Percentiles rank a stretch among this genome's conserved stretches.
phyloP scores from a whole-genome alignment of 169 alveolate genomes.

The Plasmodium berghei region DNA sequence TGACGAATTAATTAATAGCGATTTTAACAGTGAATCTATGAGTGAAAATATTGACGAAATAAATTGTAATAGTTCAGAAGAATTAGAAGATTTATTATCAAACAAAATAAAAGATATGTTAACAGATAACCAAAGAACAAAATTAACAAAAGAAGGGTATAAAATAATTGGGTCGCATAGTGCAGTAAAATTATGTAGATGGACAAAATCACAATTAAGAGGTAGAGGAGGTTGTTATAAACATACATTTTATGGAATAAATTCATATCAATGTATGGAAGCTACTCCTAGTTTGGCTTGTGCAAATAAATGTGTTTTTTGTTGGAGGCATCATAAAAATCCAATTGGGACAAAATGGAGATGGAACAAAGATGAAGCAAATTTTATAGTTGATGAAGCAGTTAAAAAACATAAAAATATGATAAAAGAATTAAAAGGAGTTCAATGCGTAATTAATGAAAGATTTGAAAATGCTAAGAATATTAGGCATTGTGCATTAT shows the following conservation, averaged over 20 bases:
- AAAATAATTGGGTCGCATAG: slow-evolving; percentile 90
- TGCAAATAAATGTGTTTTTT: slow-evolving; percentile 93
- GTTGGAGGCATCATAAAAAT: slow-evolving; percentile 94
- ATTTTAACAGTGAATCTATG: background rate
- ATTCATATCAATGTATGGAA: slow-evolving; percentile 92
- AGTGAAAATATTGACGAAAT: background rate
- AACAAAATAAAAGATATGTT: slow-evolving; percentile 76
- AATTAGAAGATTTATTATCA: slow-evolving; percentile 79
- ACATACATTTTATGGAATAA: slow-evolving; percentile 93
- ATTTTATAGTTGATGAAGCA: slow-evolving; percentile 80
- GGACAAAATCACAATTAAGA: slow-evolving; percentile 90
- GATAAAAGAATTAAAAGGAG: slow-evolving; percentile 85
- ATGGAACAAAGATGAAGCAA: slow-evolving; percentile 90
- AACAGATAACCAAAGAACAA: slow-evolving; percentile 77
- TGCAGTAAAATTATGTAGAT: slow-evolving; percentile 93
- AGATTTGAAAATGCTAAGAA: slow-evolving; percentile 81
- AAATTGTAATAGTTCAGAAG: slow-evolving; percentile 54
- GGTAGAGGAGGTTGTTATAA: slow-evolving; percentile 94
- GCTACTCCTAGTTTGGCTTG: slow-evolving; percentile 93
- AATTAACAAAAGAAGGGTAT: slow-evolving; percentile 86
- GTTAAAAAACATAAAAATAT: slow-evolving; percentile 79
- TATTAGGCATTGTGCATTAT: slow-evolving; percentile 89
- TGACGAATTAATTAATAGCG: background rate
- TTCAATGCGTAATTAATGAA: slow-evolving; percentile 78
- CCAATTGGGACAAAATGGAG: slow-evolving; percentile 91